Conservation (phyloP, 345 rosid genomes). For the Hibiscus mutabilis region DNA sequence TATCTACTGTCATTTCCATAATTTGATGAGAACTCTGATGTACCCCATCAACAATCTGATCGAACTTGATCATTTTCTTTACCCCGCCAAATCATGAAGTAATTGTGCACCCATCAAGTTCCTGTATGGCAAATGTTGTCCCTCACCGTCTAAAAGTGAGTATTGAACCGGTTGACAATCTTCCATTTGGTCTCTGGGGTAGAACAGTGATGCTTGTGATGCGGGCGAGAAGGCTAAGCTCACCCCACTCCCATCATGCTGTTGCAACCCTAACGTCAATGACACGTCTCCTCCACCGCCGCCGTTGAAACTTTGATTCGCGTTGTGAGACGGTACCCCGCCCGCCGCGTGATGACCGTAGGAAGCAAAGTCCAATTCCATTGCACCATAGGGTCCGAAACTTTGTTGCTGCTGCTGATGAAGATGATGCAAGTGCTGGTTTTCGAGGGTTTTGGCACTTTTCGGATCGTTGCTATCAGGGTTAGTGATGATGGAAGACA, state of each 20-base stretch:
- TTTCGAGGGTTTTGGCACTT: constrained; percentile 23
- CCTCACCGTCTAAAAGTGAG: constrained; percentile 72
- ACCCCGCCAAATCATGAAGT: constrained; percentile 86
- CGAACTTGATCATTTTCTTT: neutral
- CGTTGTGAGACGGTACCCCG: constrained; percentile 26
- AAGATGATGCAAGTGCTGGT: constrained; percentile 15
- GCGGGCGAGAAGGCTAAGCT: constrained; percentile 69
- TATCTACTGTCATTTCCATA: constrained; percentile 16
- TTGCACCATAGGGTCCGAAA: constrained; percentile 32
- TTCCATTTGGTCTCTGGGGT: constrained; percentile 74
- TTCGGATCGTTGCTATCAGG: constrained; percentile 38
- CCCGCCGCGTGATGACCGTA: constrained; percentile 29
- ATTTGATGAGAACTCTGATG: neutral
- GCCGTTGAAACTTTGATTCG: constrained; percentile 30
- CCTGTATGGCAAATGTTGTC: constrained; percentile 82
- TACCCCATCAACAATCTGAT: constrained; percentile 16
- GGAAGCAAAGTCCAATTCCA: constrained; percentile 55
- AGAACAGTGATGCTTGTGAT: constrained; percentile 63
- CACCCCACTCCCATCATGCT: constrained; percentile 57
- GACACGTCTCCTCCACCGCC: constrained; percentile 71
- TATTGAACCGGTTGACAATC: constrained; percentile 68
- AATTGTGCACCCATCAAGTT: constrained; percentile 93
- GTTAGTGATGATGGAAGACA: constrained; percentile 71
- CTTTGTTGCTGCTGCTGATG: constrained; percentile 12
- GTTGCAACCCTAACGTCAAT: constrained; percentile 89